A percentile compares a stretch with the other conserved stretches of the same genome.
Evolutionary conservation across 2,329 filamentous ascomycete genomes (phyloP).

Genomic region (Akanthomyces lecanii): DNA sequence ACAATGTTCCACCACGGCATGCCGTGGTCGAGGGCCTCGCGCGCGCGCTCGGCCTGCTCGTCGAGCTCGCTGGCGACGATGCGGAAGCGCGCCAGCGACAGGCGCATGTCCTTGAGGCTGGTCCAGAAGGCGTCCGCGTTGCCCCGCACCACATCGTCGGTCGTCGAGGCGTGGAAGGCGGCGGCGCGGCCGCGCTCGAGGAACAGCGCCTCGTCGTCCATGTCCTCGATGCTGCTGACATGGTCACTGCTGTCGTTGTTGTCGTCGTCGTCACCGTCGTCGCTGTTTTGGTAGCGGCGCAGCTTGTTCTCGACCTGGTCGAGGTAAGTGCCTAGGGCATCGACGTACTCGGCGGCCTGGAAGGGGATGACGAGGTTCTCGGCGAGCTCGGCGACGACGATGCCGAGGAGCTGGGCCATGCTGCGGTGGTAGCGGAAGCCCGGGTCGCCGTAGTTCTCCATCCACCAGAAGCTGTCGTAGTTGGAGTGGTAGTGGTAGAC

Average conservation of each 20-base stretch:
- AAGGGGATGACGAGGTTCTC: conserved; percentile 61
- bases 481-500: conserved; percentile 86
- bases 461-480: conserved; percentile 89
- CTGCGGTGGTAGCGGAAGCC: conserved; percentile 62
- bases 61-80: conserved; percentile 43
- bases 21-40: conserved; percentile 42
- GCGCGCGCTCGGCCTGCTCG: conserved; percentile 38
- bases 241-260: neutral
- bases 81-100: conserved; percentile 35
- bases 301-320: conserved; percentile 48
- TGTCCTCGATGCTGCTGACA: conserved; percentile 19
- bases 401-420: conserved; percentile 61
- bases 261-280: neutral
- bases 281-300: conserved; percentile 8
- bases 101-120: conserved; percentile 36
- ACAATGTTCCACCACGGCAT: conserved; percentile 78
- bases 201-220: conserved; percentile 28
- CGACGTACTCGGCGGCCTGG: conserved; percentile 60
- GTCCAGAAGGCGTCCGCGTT: conserved; percentile 37
- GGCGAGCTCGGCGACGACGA: conserved; percentile 57
- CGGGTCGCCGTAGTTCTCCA: conserved; percentile 73
- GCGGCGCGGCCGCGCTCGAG: conserved; percentile 25
- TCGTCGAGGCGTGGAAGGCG: conserved; percentile 9
- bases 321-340: conserved; percentile 50
- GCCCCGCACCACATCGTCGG: conserved; percentile 26